phyloP scores from a whole-genome alignment of 1,139 yeast species.

The Meyerozyma elateridarum region DNA sequence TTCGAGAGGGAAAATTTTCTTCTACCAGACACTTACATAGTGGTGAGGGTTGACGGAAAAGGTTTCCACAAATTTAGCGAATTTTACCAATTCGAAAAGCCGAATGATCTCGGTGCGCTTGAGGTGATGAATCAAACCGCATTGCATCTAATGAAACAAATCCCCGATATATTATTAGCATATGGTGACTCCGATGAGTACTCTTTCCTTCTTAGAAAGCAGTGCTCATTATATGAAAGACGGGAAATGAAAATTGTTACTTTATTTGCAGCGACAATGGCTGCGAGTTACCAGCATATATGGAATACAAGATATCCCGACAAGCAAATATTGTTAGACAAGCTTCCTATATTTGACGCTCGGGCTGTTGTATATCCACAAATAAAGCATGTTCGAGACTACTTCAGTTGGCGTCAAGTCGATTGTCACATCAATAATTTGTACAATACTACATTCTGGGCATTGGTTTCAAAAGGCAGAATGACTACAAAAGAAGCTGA shows the following conservation, averaged over 20 bases:
- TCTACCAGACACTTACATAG: slow-evolving; percentile 76
- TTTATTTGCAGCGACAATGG: slow-evolving; percentile 76
- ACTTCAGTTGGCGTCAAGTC: slow-evolving; percentile 92
- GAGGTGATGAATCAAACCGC: slow-evolving; percentile 83
- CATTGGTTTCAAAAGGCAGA: slow-evolving; percentile 66
- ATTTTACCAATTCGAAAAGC: slow-evolving; percentile 71
- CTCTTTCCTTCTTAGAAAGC: slow-evolving; percentile 65
- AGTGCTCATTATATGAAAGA: slow-evolving; percentile 69
- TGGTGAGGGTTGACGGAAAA: slow-evolving; percentile 87
- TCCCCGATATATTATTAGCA: slow-evolving; percentile 74
- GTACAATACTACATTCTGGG: slow-evolving; percentile 93
- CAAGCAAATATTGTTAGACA: slow-evolving; percentile 27
- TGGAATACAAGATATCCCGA: slow-evolving; percentile 65
- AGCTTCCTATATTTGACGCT: slow-evolving; percentile 85
- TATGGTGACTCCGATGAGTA: slow-evolving; percentile 97
- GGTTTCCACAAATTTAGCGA: slow-evolving; percentile 86
- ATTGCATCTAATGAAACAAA: slow-evolving; percentile 48
- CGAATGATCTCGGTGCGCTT: slow-evolving; percentile 78
- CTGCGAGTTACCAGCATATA: slow-evolving; percentile 63
- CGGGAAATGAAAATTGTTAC: slow-evolving; percentile 76
- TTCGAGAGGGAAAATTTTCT: slow-evolving; percentile 74
- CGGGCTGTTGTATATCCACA: slow-evolving; percentile 86
- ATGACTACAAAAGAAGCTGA: slow-evolving; percentile 78
- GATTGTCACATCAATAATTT: slow-evolving; percentile 95
- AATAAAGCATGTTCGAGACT: slow-evolving; percentile 58